Conservation (phyloP, 1,284 basidiomycete genomes). For the Cutaneotrichosporon sp. region DNA sequence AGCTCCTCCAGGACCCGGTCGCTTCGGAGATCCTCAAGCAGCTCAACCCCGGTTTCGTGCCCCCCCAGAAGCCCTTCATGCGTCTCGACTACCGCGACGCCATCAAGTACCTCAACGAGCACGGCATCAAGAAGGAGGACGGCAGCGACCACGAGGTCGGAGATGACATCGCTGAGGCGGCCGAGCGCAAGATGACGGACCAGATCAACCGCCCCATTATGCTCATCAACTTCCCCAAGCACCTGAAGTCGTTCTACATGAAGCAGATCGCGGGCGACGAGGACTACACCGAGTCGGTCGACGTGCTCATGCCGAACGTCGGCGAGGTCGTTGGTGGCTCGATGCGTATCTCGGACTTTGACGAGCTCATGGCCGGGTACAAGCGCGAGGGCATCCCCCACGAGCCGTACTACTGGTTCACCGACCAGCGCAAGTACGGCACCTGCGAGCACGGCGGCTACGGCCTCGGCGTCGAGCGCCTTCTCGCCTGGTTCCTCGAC, state of each 20-base stretch:
- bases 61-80: conserved; percentile 86
- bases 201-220: conserved; percentile 91
- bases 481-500: conserved; percentile 94
- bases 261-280: conserved; percentile 64
- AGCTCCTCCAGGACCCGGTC: conserved; percentile 69
- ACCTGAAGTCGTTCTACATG: conserved; percentile 98
- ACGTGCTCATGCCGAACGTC: conserved; percentile 95
- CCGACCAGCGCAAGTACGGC: conserved; percentile 97
- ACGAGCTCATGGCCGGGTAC: conserved; percentile 88
- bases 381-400: conserved; percentile 88
- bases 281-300: conserved; percentile 89
- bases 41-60: conserved; percentile 85
- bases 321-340: conserved; percentile 98
- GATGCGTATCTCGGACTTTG: conserved; percentile 92
- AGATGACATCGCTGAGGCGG: conserved; percentile 98
- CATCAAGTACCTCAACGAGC: conserved; percentile 93
- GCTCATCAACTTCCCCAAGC: conserved; percentile 89
- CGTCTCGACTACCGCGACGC: conserved; percentile 92
- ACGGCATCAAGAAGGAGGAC: conserved; percentile 80
- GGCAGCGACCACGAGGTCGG: conserved; percentile 83
- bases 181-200: conserved; percentile 99
- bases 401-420: conserved; percentile 64
- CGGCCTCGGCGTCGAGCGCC: conserved; percentile 78
- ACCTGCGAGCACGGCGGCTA: conserved; percentile 98
- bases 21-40: conserved; percentile 78